Percentiles rank a stretch among this genome's conserved stretches.
Conservation (phyloP, 1,284 basidiomycete genomes). For the Cutaneotrichosporon mucoides region DNA sequence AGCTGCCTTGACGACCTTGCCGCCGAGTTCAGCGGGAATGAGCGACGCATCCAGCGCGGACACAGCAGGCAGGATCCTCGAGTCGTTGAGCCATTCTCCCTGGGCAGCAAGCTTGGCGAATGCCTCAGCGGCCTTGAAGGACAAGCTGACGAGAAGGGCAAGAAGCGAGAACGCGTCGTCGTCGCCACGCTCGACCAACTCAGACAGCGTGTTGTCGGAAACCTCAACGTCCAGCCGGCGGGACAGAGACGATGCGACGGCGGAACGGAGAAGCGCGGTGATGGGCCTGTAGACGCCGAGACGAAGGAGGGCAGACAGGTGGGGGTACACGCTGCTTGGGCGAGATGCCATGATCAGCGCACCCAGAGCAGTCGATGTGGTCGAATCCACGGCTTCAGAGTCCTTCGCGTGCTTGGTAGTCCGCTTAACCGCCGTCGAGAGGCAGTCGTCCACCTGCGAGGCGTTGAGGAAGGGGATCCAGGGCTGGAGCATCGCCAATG, state of each 20-base stretch:
- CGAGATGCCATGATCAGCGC: slow-evolving; percentile 8
- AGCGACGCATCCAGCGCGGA: background rate
- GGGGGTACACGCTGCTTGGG: slow-evolving; percentile 3
- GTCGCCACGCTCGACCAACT: slow-evolving; percentile 10
- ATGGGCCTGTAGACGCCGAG: slow-evolving; percentile 12
- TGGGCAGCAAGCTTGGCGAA: slow-evolving; percentile 1
- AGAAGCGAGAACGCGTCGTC: slow-evolving; percentile 20
- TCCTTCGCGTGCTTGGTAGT: slow-evolving; percentile 8
- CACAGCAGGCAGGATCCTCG: slow-evolving; percentile 20
- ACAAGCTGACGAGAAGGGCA: slow-evolving; percentile 14
- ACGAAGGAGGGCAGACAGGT: slow-evolving; percentile 7
- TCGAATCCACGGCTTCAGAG: background rate
- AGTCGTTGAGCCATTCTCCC: slow-evolving; percentile 11
- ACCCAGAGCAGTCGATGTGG: background rate
- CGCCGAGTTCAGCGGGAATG: background rate
- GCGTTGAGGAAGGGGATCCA: slow-evolving; percentile 33
- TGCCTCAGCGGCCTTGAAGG: slow-evolving; percentile 8
- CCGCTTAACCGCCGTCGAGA: slow-evolving; percentile 8
- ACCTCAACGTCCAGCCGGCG: slow-evolving; percentile 17
- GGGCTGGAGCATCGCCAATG: slow-evolving; percentile 13
- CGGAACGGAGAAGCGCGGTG: background rate
- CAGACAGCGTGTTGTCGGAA: slow-evolving; percentile 9
- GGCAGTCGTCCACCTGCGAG: slow-evolving; percentile 14
- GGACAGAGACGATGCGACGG: slow-evolving; percentile 6
- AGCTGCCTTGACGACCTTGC: background rate